Evolutionary conservation across 345 rosid species (phyloP), one percentile per base, ranked within the genome.

Genomic region (Aegle marmelos): DNA sequence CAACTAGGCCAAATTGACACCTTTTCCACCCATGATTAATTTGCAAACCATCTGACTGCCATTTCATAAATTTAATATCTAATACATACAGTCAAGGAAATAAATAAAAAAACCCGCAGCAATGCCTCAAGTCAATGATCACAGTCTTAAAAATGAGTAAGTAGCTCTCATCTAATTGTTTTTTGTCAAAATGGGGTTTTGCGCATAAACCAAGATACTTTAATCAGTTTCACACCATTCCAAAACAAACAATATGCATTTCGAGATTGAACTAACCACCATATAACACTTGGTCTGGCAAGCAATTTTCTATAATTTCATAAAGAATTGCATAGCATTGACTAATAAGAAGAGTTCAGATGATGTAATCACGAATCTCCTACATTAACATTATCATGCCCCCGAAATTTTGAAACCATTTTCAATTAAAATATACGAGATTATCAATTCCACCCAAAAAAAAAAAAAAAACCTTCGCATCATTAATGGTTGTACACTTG

Each of bases 381-480:
- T 0, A 68, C 50, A 45, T 45, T 45, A 53, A 5, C 72, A 41
- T 48, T 27, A 48, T 2, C 19, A 1, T 5, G 24, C 24, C 73
- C 19, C 22, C 10, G 45, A 4, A 73, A 22, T 4, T 22, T 25
- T 66, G 19, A 22, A 22, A 36, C 36, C 68, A 28, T 5, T 9
- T 27, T 9, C 25, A 33, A 25, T 31, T 67, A 34, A 5, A 75
- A 53, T 14, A 16, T 14, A 9, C 14, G 6, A 22, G 31, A 48
- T 39, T 53, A 24, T 5, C 13, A 41, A 69, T 9, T 7, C 71
- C 48, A 16, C n/a, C n/a, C 7, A 27, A 37, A 10, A 48, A 6
- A 41, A 6, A 63, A 73, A 17, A 17, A 9, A 0, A 79, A 76
- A 89, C 89, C 85, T 80, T 84, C 63, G 76, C 30, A 66, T 41